These are phyloP conservation scores for Ophiostoma sp. DNA, from an alignment of 2,329 filamentous ascomycete genomes.

Conservation along the genomic window DNA sequence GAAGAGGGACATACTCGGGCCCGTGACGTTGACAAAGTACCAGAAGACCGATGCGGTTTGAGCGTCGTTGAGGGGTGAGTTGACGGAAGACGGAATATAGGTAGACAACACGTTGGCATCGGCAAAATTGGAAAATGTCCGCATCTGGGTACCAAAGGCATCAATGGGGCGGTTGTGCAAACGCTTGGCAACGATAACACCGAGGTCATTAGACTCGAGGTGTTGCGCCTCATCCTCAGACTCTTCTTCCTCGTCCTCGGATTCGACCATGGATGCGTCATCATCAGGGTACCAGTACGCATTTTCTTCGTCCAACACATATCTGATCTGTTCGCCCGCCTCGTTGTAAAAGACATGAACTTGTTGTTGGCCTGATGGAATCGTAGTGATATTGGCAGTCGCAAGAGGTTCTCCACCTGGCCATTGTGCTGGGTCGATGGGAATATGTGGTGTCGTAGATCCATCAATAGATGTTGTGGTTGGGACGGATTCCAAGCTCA, in stretches of 20 bases:
- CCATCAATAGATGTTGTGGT: background rate
- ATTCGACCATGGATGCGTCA: conserved; percentile 62
- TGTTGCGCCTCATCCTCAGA: conserved; percentile 41
- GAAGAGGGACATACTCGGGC: conserved; percentile 81
- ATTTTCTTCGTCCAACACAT: conserved; percentile 33
- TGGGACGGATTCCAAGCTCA: background rate
- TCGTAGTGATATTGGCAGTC: background rate
- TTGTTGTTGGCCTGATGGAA: background rate
- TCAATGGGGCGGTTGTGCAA: conserved; percentile 40
- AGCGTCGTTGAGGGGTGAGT: conserved; percentile 75
- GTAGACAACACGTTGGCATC: conserved; percentile 58
- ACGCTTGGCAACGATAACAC: conserved; percentile 42
- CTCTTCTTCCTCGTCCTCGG: conserved; percentile 56
- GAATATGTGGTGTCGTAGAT: background rate
- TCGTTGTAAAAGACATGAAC: background rate
- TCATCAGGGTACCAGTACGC: conserved; percentile 58
- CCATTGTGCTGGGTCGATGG: background rate
- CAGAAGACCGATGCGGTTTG: conserved; percentile 82
- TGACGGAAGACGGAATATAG: conserved; percentile 64
- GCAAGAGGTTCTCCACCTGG: background rate
- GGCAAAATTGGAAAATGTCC: conserved; percentile 52
- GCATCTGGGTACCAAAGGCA: conserved; percentile 47
- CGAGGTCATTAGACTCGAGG: conserved; percentile 44
- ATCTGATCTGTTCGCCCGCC: background rate
- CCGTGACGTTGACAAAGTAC: conserved; percentile 89